Evolutionary conservation across 1,284 basidiomycete genomes (phyloP), one percentile per base, ranked within the genome.

Genomic region (Rugosomyces carneus): DNA sequence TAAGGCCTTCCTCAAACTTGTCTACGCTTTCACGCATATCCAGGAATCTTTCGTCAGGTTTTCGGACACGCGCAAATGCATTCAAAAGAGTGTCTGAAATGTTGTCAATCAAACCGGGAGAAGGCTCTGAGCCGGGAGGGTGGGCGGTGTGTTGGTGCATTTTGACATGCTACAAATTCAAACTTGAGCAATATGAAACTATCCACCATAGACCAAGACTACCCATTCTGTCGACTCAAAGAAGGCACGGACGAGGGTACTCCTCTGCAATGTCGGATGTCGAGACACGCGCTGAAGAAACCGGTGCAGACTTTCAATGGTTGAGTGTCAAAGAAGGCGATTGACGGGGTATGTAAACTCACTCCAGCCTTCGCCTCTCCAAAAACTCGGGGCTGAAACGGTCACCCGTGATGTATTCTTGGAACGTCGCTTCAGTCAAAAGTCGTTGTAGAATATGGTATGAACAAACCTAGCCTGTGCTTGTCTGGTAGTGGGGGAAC

Each of bases 181-280:
- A 41, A 27, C 44, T 44, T 44, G 37, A 50, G 20, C 53, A 47
- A 53, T 40, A 16, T 47, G 38, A 35, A 37, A 35, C 35, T 9
- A 29, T 42, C 19, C 27, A 31, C 19, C 38, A 18, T 27, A 37
- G 19, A 35, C 13, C 39, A 39, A 9, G 23, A 80, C 50, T 61
- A 94, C 93, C 95, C 95, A 99, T 91, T 99, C 94, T 32, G 88
- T 88, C 9, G 93, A 96, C 62, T 93, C 91, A 46, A 99, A 83
- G 67, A 99, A 99, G 39, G 89, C 89, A 18, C 89, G 81, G 16
- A 96, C 75, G 15, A 98, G 78, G 13, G 87, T 88, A 50, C 89
- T 90, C 35, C 95, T 76, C 61, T 96, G 93, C n/a, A 99, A 71
- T 0, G 89, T 96, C 8, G 96, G 94, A 66, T 99, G 96, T 29